A percentile compares a stretch with the other conserved stretches of the same genome.
These are phyloP conservation scores for Penicillium turbatum DNA, from an alignment of 495 filamentous ascomycete genomes.

Conservation along the genomic window DNA sequence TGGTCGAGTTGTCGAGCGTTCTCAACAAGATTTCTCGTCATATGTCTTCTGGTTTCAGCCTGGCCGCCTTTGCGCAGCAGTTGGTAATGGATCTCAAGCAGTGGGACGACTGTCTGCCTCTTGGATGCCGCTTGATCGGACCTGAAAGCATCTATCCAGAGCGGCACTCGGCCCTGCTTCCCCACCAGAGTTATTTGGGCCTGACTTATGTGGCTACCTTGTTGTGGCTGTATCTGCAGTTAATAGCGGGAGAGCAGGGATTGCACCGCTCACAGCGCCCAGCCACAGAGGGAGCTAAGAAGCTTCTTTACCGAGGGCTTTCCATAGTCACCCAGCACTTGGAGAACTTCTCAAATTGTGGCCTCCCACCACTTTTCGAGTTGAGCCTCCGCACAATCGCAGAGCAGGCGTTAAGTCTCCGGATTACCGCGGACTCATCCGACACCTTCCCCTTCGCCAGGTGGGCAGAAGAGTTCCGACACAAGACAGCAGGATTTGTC, in stretches of 20 bases:
- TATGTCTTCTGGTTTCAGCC: constrained; percentile 28
- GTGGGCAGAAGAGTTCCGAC: constrained; percentile 39
- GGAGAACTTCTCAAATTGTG: constrained; percentile 44
- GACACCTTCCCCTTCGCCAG: constrained; percentile 37
- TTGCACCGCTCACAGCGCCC: constrained; percentile 36
- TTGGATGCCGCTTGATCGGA: constrained; percentile 41
- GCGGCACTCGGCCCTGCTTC: constrained; percentile 40
- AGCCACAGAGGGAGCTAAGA: constrained; percentile 41
- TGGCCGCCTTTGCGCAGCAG: constrained; percentile 38
- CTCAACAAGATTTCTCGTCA: constrained; percentile 43
- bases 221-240: constrained; percentile 41
- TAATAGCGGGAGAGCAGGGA: constrained; percentile 34
- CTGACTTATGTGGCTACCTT: constrained; percentile 45
- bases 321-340: constrained; percentile 45
- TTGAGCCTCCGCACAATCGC: constrained; percentile 37
- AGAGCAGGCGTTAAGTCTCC: constrained; percentile 35
- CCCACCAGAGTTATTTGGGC: constrained; percentile 48
- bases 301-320: constrained; percentile 40
- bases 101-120: constrained; percentile 41
- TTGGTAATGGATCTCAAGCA: constrained; percentile 37
- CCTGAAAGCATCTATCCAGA: constrained; percentile 43
- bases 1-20: constrained; percentile 47
- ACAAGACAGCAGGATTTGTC: constrained; percentile 26
- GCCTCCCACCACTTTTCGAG: constrained; percentile 47
- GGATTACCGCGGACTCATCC: constrained; percentile 28